These are phyloP conservation scores for Elongisporangium prolatum DNA, from an alignment of 352 stramenopile genomes.

Conservation along the genomic window DNA sequence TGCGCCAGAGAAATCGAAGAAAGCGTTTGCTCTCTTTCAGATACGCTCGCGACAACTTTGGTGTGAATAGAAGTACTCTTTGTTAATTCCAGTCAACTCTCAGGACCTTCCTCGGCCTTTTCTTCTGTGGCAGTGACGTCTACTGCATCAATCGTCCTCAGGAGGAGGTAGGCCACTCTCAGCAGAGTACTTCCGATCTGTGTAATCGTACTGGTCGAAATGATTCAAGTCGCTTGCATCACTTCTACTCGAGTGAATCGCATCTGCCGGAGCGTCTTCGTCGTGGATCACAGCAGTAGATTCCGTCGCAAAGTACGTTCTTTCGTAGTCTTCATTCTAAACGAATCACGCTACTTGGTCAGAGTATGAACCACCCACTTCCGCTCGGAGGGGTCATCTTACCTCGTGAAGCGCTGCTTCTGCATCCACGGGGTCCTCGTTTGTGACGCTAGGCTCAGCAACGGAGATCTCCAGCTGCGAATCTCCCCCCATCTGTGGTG, in stretches of 20 bases:
- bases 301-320: not conserved
- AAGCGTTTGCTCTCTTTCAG: constrained; percentile 19
- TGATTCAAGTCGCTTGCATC: constrained; percentile 15
- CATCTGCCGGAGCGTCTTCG: not conserved
- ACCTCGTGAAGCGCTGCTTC: not conserved
- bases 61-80: constrained; percentile 6
- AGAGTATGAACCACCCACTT: not conserved
- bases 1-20: constrained; percentile 20
- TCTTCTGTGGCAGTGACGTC: not conserved
- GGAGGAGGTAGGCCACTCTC: constrained; percentile 14
- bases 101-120: not conserved
- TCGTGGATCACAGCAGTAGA: not conserved
- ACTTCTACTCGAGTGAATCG: not conserved
- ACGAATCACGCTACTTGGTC: not conserved
- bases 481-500: not conserved
- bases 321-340: not conserved
- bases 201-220: constrained; percentile 19
- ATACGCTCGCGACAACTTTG: constrained; percentile 21
- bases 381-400: not conserved
- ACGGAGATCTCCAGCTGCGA: not conserved
- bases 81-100: not conserved
- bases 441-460: not conserved
- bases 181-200: constrained; percentile 9
- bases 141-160: constrained; percentile 7
- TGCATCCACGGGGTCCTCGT: not conserved